These are phyloP conservation scores for Populus hybrid DNA, from an alignment of 441 rosid genomes.

Conservation along the genomic window DNA sequence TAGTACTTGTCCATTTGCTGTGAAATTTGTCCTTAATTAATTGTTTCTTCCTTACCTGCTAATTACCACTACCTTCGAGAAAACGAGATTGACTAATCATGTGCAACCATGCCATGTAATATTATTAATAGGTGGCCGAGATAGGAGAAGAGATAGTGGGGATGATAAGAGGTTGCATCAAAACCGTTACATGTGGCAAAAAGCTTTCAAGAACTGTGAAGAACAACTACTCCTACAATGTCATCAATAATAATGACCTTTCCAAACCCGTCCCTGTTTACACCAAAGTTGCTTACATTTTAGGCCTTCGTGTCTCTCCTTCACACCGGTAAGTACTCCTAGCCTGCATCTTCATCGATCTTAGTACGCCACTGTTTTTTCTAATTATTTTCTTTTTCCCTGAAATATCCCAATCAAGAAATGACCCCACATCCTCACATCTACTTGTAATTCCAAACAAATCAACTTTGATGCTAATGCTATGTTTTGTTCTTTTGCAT, in stretches of 20 bases:
- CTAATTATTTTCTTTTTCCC: background rate
- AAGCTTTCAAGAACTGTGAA: slow-evolving; percentile 39
- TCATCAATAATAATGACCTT: slow-evolving; percentile 11
- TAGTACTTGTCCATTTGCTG: background rate
- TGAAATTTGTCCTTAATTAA: slow-evolving; percentile 11
- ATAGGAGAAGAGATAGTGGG: slow-evolving; percentile 76
- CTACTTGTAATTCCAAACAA: background rate
- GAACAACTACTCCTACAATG: slow-evolving; percentile 2
- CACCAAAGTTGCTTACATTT: slow-evolving; percentile 84
- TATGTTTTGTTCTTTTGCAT: background rate
- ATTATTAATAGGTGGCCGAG: slow-evolving; percentile 68
- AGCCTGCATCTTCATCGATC: background rate
- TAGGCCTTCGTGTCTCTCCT: slow-evolving; percentile 96
- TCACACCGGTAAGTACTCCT: slow-evolving; percentile 50
- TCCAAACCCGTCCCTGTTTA: slow-evolving; percentile 50
- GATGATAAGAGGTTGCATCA: slow-evolving; percentile 90
- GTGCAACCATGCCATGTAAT: background rate
- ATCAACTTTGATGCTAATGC: background rate
- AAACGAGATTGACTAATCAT: background rate
- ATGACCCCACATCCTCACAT: too few relatives aligned
- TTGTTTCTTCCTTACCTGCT: background rate
- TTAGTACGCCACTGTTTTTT: background rate
- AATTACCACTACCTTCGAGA: background rate
- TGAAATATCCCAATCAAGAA: too few relatives aligned
- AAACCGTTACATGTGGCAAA: slow-evolving; percentile 89